These are phyloP conservation scores for Aureococcus anophagefferens DNA, from an alignment of 108 stramenopile species.

Conservation along the genomic window DNA sequence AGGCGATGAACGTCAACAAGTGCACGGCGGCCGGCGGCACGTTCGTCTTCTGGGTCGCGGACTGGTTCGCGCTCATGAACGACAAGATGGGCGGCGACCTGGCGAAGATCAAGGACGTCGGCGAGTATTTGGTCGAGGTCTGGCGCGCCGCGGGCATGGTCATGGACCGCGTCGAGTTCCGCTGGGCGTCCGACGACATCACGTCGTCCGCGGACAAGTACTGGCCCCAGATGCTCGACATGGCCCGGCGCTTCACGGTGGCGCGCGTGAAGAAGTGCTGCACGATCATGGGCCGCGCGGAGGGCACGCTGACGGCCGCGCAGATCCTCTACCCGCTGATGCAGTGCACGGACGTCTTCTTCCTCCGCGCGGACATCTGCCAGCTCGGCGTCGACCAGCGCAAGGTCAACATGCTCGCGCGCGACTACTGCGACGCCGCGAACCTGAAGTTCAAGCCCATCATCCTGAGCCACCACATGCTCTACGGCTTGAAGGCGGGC, in stretches of 20 bases:
- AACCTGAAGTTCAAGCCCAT: constrained; percentile 88
- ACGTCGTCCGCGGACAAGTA: constrained; percentile 70
- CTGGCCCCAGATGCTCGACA: constrained; percentile 80
- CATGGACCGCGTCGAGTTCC: constrained; percentile 85
- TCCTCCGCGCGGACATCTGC: constrained; percentile 96
- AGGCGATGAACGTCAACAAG: constrained; percentile 95
- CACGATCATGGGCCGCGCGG: constrained; percentile 97
- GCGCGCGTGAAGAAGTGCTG: constrained; percentile 93
- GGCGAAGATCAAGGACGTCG: constrained; percentile 80
- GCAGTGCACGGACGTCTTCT: constrained; percentile 99
- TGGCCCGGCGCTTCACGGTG: constrained; percentile 84
- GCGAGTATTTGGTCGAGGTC: constrained; percentile 94
- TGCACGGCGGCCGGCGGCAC: constrained; percentile 63
- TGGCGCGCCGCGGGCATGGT: constrained; percentile 99
- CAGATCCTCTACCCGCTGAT: constrained; percentile 94
- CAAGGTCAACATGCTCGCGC: constrained; percentile 99
- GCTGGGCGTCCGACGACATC: constrained; percentile 97
- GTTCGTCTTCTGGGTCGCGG: constrained; percentile 99
- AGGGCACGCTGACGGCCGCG: constrained; percentile 81
- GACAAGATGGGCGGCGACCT: constrained; percentile 98
- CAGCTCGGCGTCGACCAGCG: constrained; percentile 97
- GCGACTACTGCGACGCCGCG: constrained; percentile 91
- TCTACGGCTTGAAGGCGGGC: constrained; percentile 92
- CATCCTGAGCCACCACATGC: constrained; percentile 83
- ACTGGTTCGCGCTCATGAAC: constrained; percentile 99